These are phyloP conservation scores for Alnus rubra DNA, from an alignment of 306 rosid genomes.

Conservation along the genomic window DNA sequence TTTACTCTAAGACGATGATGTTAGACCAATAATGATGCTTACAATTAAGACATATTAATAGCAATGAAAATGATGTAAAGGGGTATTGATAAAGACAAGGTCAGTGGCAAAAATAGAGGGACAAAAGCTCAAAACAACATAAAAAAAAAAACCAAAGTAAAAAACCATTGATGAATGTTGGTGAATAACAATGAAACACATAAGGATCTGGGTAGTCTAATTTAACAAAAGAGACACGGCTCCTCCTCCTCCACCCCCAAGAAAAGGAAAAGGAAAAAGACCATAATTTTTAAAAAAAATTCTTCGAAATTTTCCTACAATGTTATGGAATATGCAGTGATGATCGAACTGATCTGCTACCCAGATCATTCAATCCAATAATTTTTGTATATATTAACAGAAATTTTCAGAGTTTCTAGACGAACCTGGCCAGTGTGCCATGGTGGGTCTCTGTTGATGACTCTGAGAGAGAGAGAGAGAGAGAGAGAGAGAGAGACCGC, in stretches of 20 bases:
- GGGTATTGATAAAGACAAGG: neutral
- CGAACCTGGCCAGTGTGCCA: constrained; percentile 32
- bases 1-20: neutral
- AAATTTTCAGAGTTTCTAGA: neutral
- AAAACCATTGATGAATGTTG: constrained; percentile 9
- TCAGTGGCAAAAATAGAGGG: neutral
- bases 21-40: constrained; percentile 2
- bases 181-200: neutral
- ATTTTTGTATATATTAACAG: neutral
- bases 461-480: neutral
- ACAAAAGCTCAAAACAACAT: constrained; percentile 1
- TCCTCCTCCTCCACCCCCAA: neutral
- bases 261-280: neutral
- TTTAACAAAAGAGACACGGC: neutral
- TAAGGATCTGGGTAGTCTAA: neutral
- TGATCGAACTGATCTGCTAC: constrained; percentile 4
- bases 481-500: constrained; percentile 9
- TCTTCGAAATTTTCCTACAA: neutral
- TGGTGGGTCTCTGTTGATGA: neutral
- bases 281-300: neutral
- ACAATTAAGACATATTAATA: neutral
- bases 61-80: neutral
- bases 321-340: neutral
- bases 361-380: constrained; percentile 14
- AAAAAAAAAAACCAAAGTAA: neutral